Evolutionary conservation across 192 early-diverging fungal species (phyloP).

Genomic region (Mortierella alpina): DNA sequence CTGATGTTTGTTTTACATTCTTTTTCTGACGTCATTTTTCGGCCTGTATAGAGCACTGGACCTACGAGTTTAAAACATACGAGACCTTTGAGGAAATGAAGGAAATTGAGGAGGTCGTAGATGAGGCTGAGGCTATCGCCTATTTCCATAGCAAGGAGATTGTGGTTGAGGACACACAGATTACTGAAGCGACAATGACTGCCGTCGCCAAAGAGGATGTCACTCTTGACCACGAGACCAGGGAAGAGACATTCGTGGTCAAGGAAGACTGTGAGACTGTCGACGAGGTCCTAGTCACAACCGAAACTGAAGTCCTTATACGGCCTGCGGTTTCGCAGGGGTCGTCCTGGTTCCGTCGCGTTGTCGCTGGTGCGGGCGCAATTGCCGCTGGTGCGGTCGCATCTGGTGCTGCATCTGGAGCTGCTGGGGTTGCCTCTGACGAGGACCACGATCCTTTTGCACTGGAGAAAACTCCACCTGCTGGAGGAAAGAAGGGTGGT

Average conservation of each 20-base stretch:
- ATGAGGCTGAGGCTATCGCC: conserved; percentile 26
- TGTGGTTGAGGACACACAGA: conserved; percentile 2
- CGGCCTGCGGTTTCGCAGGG: conserved; percentile 11
- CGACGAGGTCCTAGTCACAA: background rate
- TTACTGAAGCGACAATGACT: conserved; percentile 1
- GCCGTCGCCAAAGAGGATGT: background rate
- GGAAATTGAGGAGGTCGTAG: conserved; percentile 36
- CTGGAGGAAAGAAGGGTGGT: too few species aligned
- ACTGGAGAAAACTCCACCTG: too few species aligned
- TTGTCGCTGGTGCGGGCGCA: conserved; percentile 1
- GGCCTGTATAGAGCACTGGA: conserved; percentile 23
- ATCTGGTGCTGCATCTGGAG: background rate
- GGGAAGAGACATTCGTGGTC: background rate
- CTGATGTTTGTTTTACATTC: background rate
- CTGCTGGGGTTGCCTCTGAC: background rate
- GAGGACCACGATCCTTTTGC: conserved; percentile 9
- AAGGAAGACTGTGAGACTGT: background rate
- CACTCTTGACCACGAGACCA: background rate
- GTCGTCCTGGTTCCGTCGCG: conserved; percentile 18
- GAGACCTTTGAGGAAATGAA: conserved; percentile 30
- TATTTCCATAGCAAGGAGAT: conserved; percentile 21
- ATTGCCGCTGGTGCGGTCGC: background rate
- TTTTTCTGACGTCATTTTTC: background rate
- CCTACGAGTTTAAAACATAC: conserved; percentile 33
- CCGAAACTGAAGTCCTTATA: background rate